A percentile compares a stretch with the other conserved stretches of the same genome.
Conservation (phyloP, 2,329 filamentous ascomycete genomes). For the Sporothrix luriei region DNA sequence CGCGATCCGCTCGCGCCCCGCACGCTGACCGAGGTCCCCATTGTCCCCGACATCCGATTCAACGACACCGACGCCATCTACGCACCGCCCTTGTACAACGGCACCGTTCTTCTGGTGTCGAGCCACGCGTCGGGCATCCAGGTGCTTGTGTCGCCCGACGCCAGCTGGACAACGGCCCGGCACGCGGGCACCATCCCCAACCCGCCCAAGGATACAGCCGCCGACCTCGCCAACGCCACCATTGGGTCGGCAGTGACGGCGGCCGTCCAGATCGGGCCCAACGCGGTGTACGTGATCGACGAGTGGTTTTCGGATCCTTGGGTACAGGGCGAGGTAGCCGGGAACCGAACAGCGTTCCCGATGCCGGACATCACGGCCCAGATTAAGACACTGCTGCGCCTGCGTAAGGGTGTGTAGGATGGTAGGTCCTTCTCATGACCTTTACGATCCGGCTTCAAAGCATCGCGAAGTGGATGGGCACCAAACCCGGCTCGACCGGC, state of each 20-base stretch:
- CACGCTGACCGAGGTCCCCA: slow-evolving; percentile 35
- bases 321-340: slow-evolving; percentile 15
- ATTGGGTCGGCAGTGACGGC: slow-evolving; percentile 18
- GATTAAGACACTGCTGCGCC: slow-evolving; percentile 10
- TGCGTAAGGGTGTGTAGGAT: not conserved
- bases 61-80: slow-evolving; percentile 41
- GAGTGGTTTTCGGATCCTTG: slow-evolving; percentile 21
- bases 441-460: too few relatives aligned
- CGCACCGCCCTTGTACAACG: slow-evolving; percentile 42
- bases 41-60: slow-evolving; percentile 34
- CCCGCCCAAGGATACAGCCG: not conserved
- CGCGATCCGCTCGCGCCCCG: slow-evolving; percentile 36
- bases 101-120: slow-evolving; percentile 44
- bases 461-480: not conserved
- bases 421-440: too few relatives aligned
- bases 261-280: slow-evolving; percentile 23
- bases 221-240: not conserved
- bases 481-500: not conserved
- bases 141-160: slow-evolving; percentile 45
- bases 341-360: slow-evolving; percentile 10
- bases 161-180: slow-evolving; percentile 44
- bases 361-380: slow-evolving; percentile 27
- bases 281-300: slow-evolving; percentile 26
- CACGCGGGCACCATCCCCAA: slow-evolving; percentile 40
- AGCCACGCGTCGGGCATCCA: slow-evolving; percentile 42